phyloP scores from a whole-genome alignment of 1,284 basidiomycete genomes.

The Melanopsichium pennsylvanicum region DNA sequence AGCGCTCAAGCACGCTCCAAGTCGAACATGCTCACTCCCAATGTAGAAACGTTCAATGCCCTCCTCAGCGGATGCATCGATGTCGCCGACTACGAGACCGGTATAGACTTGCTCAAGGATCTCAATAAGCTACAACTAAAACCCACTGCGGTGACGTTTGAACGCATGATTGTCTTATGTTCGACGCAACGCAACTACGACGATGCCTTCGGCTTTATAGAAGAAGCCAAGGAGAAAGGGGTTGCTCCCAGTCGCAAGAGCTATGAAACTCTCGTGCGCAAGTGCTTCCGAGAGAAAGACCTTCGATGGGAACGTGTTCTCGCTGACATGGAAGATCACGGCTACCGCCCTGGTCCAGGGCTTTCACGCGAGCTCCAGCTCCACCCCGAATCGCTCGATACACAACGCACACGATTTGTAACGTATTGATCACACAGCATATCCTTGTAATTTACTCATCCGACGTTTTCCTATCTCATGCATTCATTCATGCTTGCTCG shows the following conservation, averaged over 20 bases:
- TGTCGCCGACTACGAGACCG: slow-evolving; percentile 21
- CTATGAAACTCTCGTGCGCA: slow-evolving; percentile 52
- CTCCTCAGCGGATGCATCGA: slow-evolving; percentile 45
- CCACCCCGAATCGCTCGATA: neutral
- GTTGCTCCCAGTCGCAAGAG: slow-evolving; percentile 42
- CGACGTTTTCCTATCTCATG: neutral
- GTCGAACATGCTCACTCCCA: slow-evolving; percentile 2
- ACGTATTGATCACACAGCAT: neutral
- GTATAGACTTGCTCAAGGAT: slow-evolving; percentile 27
- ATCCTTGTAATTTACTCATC: slow-evolving; percentile 1
- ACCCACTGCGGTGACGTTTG: slow-evolving; percentile 44
- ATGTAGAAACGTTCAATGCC: slow-evolving; percentile 39
- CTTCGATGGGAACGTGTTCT: slow-evolving; percentile 40
- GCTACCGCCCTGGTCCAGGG: slow-evolving; percentile 15
- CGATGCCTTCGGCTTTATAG: slow-evolving; percentile 49
- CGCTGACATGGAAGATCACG: slow-evolving; percentile 49
- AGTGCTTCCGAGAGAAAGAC: slow-evolving; percentile 42
- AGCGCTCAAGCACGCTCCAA: neutral
- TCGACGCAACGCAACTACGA: slow-evolving; percentile 47
- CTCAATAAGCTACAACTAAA: slow-evolving; percentile 12
- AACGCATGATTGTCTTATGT: slow-evolving; percentile 48
- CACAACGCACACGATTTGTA: neutral
- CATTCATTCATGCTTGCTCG: too few species aligned
- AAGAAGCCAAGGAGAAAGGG: slow-evolving; percentile 42
- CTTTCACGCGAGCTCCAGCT: slow-evolving; percentile 11